Conservation (phyloP, 176 grass and related monocot genomes). For the Rhynchospora pubera region DNA sequence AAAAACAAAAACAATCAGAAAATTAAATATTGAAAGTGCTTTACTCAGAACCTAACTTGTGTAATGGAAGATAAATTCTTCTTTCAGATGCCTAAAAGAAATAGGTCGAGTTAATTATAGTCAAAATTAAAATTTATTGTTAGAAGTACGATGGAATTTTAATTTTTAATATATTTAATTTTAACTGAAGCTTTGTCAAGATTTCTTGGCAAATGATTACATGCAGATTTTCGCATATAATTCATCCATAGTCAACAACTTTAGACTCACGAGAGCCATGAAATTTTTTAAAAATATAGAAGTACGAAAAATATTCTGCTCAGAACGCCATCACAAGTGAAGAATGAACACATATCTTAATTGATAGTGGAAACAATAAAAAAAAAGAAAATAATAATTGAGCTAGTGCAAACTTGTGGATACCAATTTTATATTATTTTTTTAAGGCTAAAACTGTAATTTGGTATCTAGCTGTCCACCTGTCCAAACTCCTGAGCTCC, state of each 20-base stretch:
- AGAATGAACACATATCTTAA: not conserved
- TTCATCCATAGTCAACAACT: not conserved
- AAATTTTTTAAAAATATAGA: not conserved
- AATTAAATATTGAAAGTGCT: not conserved
- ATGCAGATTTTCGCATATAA: not conserved
- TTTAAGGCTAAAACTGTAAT: not conserved
- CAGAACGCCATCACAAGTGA: not conserved
- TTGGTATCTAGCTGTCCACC: not conserved
- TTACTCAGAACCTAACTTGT: not conserved
- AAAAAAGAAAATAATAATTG: not conserved
- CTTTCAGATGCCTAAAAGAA: not conserved
- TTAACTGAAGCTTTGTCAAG: not conserved
- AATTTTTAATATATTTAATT: not conserved
- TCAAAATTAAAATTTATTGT: no score
- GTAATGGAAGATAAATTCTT: not conserved
- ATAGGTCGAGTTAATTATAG: no score
- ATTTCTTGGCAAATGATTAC: not conserved
- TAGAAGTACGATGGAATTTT: not conserved
- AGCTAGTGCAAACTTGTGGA: not conserved
- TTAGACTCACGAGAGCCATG: not conserved
- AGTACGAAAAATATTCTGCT: not conserved
- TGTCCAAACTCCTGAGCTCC: constrained; percentile 12
- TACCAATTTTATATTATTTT: not conserved
- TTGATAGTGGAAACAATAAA: not conserved
- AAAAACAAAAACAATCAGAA: no score